Conservation (phyloP, 2,329 filamentous ascomycete species). For the Aspergillus sp. region DNA sequence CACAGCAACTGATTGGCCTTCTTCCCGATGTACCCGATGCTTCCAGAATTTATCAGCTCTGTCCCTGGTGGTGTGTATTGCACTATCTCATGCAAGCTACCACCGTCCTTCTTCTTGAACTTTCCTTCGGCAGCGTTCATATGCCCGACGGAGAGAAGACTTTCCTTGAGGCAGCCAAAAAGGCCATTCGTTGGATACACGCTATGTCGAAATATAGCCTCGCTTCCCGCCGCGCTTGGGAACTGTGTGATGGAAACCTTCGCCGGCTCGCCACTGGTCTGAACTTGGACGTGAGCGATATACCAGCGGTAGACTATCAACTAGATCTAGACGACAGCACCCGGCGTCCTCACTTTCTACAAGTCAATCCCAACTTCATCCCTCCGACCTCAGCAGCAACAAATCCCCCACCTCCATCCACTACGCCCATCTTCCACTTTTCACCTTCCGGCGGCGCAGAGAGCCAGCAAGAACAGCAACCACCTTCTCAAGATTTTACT, state of each 20-base stretch:
- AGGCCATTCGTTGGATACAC: slow-evolving; percentile 49
- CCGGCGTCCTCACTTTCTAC: slow-evolving; percentile 3
- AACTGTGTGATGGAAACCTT: slow-evolving; percentile 43
- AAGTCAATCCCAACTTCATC: not conserved
- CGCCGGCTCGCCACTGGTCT: slow-evolving; percentile 41
- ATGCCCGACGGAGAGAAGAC: slow-evolving; percentile 44
- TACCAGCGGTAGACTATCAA: slow-evolving; percentile 33
- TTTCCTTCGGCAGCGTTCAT: slow-evolving; percentile 51
- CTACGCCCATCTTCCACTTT: not conserved
- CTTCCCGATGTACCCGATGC: slow-evolving; percentile 49
- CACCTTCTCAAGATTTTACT: not conserved
- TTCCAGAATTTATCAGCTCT: slow-evolving; percentile 44
- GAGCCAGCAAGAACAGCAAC: not conserved
- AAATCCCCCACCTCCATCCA: not conserved
- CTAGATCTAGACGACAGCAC: slow-evolving; percentile 16
- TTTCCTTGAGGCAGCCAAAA: slow-evolving; percentile 45
- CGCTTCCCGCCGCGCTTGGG: slow-evolving; percentile 48
- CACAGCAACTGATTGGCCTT: slow-evolving; percentile 43
- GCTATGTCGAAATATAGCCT: slow-evolving; percentile 45
- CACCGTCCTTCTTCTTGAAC: slow-evolving; percentile 51
- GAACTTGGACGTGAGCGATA: slow-evolving; percentile 41
- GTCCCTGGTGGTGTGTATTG: slow-evolving; percentile 52
- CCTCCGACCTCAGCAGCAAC: not conserved
- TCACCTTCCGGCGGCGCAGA: not conserved
- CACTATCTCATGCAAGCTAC: slow-evolving; percentile 52